Evolutionary conservation across 2,329 filamentous ascomycete genomes (phyloP), one percentile per base, ranked within the genome.

Genomic region (Phyllosticta citrichinensis): DNA sequence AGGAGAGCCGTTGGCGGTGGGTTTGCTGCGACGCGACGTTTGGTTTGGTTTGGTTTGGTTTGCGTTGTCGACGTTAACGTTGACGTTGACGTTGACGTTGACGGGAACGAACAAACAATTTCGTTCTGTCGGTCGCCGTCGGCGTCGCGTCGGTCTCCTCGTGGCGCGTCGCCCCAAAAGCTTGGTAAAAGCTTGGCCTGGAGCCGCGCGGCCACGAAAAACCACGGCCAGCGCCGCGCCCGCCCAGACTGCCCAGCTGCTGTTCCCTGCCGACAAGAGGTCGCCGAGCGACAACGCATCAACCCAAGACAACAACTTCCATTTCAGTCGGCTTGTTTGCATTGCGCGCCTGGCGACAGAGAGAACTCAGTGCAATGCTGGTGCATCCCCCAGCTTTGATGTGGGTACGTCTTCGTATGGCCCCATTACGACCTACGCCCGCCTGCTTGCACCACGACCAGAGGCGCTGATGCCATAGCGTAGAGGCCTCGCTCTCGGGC

Each of bases 131-230:
- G 27, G 27, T 30, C 3, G 27, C 27, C 27, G 27, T 30, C 27
- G 27, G 3, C 27, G 27, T 30, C 27, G 40, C 12, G 40, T 47
- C 58, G 50, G 53, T 30, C 3, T 30, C 58, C 58, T 56, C 53
- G 40, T 10, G 47, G n/a, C 47, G 24, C 53, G 27, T 8, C 27
- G 22, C 24, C n/a, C 33, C 54, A 47, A 61, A 61, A 61, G 59
- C 59, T 61, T 61, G 59, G 59, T 57, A 61, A 61, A 53, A 61
- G 59, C 59, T 61, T 61, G 59, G 47, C 47, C 24, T 35, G 20
- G 17, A 35, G 47, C 55, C 40, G 51, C 58, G 58, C 58, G 58
- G 52, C 58, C 35, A 53, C 52, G 24, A 24, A 17, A 27, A 53
- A 27, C 24, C 19, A 20, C 14, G 17, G 52, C 52, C 3, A 17